Conservation (phyloP, 73 alveolate species). For the Paramecium bursaria region DNA sequence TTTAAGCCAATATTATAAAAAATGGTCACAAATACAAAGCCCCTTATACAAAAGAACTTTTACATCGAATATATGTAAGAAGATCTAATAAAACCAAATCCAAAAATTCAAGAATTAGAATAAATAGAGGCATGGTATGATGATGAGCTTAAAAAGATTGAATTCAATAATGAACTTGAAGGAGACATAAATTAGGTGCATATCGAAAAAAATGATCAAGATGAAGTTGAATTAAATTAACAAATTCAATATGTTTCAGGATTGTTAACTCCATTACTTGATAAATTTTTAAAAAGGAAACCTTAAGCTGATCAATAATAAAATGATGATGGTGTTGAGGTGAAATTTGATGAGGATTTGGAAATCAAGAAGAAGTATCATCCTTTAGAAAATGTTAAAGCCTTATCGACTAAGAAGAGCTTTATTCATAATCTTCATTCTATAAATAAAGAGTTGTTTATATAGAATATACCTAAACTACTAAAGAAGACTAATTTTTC, state of each 20-base stretch:
- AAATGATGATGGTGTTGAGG: not conserved
- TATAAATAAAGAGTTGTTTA: conserved; percentile 41
- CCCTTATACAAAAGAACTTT: too few relatives aligned
- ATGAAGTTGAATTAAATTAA: not conserved
- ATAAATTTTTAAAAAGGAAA: not conserved
- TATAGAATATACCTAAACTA: conserved; percentile 47
- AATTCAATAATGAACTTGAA: not conserved
- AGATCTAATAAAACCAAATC: not conserved
- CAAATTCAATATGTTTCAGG: conserved; percentile 10
- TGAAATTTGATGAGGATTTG: not conserved
- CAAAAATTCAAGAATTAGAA: conserved; percentile 8
- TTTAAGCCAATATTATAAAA: not conserved
- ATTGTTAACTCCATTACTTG: not conserved
- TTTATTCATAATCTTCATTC: not conserved
- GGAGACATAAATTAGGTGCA: conserved; percentile 25
- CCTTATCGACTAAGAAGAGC: not conserved
- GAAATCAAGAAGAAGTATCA: not conserved
- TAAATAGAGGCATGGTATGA: conserved; percentile 7
- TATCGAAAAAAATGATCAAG: not conserved
- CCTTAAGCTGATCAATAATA: not conserved
- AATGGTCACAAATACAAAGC: too few relatives aligned
- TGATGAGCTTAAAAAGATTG: conserved; percentile 16
- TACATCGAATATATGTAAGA: not conserved
- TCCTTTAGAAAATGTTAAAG: not conserved
- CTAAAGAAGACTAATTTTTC: conserved; percentile 32